Evolutionary conservation across 768 basidiomycete genomes (phyloP).

Genomic region (Vararia minispora): DNA sequence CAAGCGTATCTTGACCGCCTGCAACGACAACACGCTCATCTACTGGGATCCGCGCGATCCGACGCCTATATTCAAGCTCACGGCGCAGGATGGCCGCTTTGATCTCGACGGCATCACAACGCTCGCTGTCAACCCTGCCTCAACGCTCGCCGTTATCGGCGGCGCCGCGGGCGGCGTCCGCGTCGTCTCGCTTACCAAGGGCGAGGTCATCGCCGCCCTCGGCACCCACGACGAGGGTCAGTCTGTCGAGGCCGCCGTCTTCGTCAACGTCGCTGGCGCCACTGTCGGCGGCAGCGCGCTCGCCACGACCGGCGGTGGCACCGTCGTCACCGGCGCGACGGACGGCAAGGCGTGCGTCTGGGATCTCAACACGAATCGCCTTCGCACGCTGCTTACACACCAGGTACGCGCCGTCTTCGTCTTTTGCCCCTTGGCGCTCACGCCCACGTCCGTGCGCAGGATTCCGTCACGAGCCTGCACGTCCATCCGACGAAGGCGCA

Average conservation of each 20-base stretch:
- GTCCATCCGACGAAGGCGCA: slow-evolving; percentile 63
- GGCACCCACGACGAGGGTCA: slow-evolving; percentile 81
- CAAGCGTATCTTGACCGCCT: slow-evolving; percentile 83
- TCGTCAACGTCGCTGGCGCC: slow-evolving; percentile 63
- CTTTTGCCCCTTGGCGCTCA: neutral
- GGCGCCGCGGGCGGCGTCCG: slow-evolving; percentile 79
- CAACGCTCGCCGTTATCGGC: slow-evolving; percentile 86
- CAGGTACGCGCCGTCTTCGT: slow-evolving; percentile 37
- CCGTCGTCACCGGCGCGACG: slow-evolving; percentile 79
- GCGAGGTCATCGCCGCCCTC: slow-evolving; percentile 67
- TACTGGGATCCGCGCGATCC: slow-evolving; percentile 86
- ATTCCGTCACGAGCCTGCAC: slow-evolving; percentile 75
- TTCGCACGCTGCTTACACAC: slow-evolving; percentile 76
- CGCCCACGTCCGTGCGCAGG: slow-evolving; percentile 36
- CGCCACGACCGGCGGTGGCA: slow-evolving; percentile 41
- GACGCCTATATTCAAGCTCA: slow-evolving; percentile 73
- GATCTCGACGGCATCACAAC: slow-evolving; percentile 78
- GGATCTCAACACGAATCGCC: slow-evolving; percentile 81
- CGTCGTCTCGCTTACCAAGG: slow-evolving; percentile 78
- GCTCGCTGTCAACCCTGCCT: slow-evolving; percentile 73
- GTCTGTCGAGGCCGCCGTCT: slow-evolving; percentile 79
- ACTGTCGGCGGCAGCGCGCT: slow-evolving; percentile 39
- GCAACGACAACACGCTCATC: slow-evolving; percentile 70
- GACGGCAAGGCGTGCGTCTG: slow-evolving; percentile 93
- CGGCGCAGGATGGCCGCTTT: slow-evolving; percentile 60